These are phyloP conservation scores for Exserohilum rostratum DNA, from an alignment of 2,329 filamentous ascomycete species.

Conservation along the genomic window DNA sequence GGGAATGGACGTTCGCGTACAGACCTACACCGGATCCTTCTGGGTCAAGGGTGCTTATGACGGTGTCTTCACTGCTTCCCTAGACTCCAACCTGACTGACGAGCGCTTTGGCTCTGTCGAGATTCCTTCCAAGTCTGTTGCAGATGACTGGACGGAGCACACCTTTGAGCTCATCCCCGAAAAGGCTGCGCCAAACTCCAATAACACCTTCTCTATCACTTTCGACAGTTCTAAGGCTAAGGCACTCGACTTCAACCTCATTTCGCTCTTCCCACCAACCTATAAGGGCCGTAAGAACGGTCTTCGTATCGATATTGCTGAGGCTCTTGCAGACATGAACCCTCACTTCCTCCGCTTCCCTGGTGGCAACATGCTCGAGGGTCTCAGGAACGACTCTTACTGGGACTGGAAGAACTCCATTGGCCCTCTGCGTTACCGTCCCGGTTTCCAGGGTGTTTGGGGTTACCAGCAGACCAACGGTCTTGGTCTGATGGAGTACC, in stretches of 20 bases:
- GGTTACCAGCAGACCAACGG: constrained; percentile 54
- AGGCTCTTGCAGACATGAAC: constrained; percentile 52
- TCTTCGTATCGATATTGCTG: constrained; percentile 57
- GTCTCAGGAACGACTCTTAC: constrained; percentile 29
- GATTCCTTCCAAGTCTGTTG: constrained; percentile 37
- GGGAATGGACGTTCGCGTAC: constrained; percentile 57
- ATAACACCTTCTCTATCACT: constrained; percentile 60
- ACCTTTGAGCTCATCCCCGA: constrained; percentile 46
- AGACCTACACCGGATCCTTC: constrained; percentile 59
- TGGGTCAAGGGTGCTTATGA: constrained; percentile 51
- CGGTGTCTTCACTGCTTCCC: constrained; percentile 47
- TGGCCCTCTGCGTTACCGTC: constrained; percentile 56
- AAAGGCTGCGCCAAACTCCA: constrained; percentile 52
- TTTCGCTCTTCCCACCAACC: constrained; percentile 61
- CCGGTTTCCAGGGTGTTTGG: constrained; percentile 55
- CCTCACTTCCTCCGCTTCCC: constrained; percentile 58
- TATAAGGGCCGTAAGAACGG: constrained; percentile 61
- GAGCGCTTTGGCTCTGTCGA: constrained; percentile 50
- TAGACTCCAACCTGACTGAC: constrained; percentile 50
- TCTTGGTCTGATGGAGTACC: constrained; percentile 56
- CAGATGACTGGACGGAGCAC: constrained; percentile 50
- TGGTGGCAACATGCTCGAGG: constrained; percentile 57
- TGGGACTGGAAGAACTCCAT: constrained; percentile 58
- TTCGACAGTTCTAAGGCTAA: constrained; percentile 49
- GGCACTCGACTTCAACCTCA: constrained; percentile 55